phyloP scores from a whole-genome alignment of 23 red algal species.

The Rhodosorus marinus region DNA sequence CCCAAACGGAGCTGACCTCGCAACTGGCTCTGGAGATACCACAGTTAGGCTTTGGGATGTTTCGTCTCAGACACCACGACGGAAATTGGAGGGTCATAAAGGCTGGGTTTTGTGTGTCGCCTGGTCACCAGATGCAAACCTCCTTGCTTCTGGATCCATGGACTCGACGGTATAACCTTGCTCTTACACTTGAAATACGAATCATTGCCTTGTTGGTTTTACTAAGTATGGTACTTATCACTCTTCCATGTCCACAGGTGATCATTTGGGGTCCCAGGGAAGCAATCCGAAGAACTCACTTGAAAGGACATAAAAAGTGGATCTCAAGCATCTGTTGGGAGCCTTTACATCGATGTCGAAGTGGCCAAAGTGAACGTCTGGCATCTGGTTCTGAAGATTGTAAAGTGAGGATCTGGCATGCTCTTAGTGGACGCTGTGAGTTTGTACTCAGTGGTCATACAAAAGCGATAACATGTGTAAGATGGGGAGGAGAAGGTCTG shows the following conservation, averaged over 20 bases:
- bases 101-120: slow-evolving; percentile 27
- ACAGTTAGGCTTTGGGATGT: slow-evolving; percentile 72
- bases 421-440: slow-evolving; percentile 5
- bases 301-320: slow-evolving; percentile 40
- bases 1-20: slow-evolving; percentile 29
- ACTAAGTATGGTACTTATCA: too few relatives aligned
- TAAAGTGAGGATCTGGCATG: slow-evolving; percentile 74
- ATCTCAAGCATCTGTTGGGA: slow-evolving; percentile 58
- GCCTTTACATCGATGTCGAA: slow-evolving; percentile 2
- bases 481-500: slow-evolving; percentile 56
- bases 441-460: slow-evolving; percentile 41
- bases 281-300: neutral
- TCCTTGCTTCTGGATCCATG: slow-evolving; percentile 17
- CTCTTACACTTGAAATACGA: too few relatives aligned
- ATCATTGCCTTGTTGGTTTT: too few relatives aligned
- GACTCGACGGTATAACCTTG: slow-evolving; percentile 3
- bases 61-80: slow-evolving; percentile 25
- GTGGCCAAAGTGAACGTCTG: slow-evolving; percentile 9
- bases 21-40: slow-evolving; percentile 69
- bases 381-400: slow-evolving; percentile 29
- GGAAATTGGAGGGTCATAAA: slow-evolving; percentile 18
- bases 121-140: slow-evolving; percentile 18
- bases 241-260: too few relatives aligned
- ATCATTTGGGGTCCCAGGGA: neutral
- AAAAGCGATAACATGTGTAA: slow-evolving; percentile 50